Evolutionary conservation across 2,329 filamentous ascomycete genomes (phyloP), one percentile per base, ranked within the genome.

Genomic region (Aspergillus sp.): DNA sequence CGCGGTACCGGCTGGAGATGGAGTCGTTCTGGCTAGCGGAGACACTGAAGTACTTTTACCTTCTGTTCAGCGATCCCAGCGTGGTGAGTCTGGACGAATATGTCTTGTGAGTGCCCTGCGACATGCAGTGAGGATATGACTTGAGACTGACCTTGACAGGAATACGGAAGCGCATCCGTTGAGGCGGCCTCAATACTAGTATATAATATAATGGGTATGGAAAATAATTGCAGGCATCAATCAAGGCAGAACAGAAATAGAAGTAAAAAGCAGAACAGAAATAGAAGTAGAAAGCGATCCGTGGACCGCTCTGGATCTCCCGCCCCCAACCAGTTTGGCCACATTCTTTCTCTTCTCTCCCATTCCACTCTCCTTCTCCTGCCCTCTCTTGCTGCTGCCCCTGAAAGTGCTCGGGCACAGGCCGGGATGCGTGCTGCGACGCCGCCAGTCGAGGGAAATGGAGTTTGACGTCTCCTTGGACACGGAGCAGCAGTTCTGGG

Each of bases 401-500:
- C n/a, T n/a, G n/a, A n/a, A n/a, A n/a, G n/a, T n/a, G n/a, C n/a
- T n/a, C n/a, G n/a, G n/a, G n/a, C n/a, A n/a, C n/a, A n/a, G 45
- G 47, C 46, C 52, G 54, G 54, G 48, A 58, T 58, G 57, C 55
- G 45, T 53, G 51, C 43, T 49, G 49, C 48, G 48, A 44, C 44
- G 60, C 47, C 46, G 46, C 53, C 50, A 56, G 53, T 51, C 53
- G 51, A 48, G 56, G 64, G 63, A 60, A 59, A 79, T 80, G 75
- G 64, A 82, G 66, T 74, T 76, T 63, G 80, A 86, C 61, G 72
- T 74, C 53, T 72, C 71, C 49, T 73, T 84, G 60, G 81, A 88
- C 62, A 80, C 77, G 60, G 84, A 86, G 65, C 75, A 86, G 60
- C 80, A 88, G 63, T 86, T 94, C 66, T 95, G 86, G 89, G 72